Base-by-base conservation (phyloP, 1,284 basidiomycete genomes). In the Irpex rosettiformis region DNA sequence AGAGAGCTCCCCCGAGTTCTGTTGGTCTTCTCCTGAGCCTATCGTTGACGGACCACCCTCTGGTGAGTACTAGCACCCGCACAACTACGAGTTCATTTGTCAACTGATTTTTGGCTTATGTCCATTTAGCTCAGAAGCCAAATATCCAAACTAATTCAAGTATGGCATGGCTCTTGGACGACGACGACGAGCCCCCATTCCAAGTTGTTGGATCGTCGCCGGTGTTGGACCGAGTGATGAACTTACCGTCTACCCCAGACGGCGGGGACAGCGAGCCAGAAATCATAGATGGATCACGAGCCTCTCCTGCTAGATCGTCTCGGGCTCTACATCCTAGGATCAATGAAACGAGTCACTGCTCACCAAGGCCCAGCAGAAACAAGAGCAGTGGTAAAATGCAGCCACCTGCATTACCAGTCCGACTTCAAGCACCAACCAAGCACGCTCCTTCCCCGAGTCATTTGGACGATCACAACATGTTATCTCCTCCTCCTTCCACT, bases 161-260 rank as follows among this genome's bases (percentile, higher is more conserved):
- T 62, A 83, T 88, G 72, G 77, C 81, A 2, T 89, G 87, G 86
- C 73, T 89, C 22, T 70, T 89, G 10, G 84, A 84, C 5, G 69
- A 71, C 47, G 68, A 69, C 56, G 78, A 79, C 1, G 53, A 58
- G 2, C 74, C 74, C 3, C 74, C 78, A 52, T 72, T 86, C 59
- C 75, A 79, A 55, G 77, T 86, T 43, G 55, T 80, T 8, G 70
- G 73, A 52, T 84, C 83, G 21, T 78, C 82, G 0, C 83, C 82
- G 6, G 54, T 69, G 2, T 30, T 37, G 11, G 42, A 51, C 5
- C 56, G 58, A 27, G 62, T 27, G 29, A 42, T 13, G 48, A 53
- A 8, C 45, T 25, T 25, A 4, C 57, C 24, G 11, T 42, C 33
- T 18, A 49, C 29, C 13, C 22, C 45, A 16, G 48, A 52, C 28